These are phyloP conservation scores for Tetradesmus obliquus DNA, from an alignment of 139 green algal species.

Conservation along the genomic window DNA sequence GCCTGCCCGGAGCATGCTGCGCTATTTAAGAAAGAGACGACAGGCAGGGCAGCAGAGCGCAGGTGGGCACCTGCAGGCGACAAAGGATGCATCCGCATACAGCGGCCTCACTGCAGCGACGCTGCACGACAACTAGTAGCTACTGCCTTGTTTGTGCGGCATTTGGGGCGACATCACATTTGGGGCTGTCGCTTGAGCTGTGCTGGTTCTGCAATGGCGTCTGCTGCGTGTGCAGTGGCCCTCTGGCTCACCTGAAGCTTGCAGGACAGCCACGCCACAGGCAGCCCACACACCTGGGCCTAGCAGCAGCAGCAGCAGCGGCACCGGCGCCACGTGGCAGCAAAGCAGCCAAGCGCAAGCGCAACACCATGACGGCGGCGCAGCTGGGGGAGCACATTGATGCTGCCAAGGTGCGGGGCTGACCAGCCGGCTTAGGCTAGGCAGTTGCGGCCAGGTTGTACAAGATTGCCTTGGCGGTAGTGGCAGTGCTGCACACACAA, in stretches of 20 bases:
- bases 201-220: too few species aligned
- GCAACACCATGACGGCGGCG: constrained; percentile 22
- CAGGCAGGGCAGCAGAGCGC: constrained; percentile 30
- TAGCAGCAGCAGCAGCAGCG: neutral
- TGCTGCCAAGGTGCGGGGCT: constrained; percentile 6
- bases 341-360: neutral
- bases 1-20: constrained; percentile 69
- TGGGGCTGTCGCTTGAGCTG: too few species aligned
- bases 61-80: neutral
- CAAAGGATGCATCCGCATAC: neutral
- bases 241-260: constrained; percentile 22
- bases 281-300: neutral
- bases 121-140: neutral
- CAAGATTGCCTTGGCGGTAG: too few species aligned
- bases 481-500: too few species aligned
- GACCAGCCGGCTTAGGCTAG: too few species aligned
- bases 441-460: too few species aligned
- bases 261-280: neutral
- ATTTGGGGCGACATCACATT: too few species aligned
- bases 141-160: too few species aligned
- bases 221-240: constrained; percentile 8
- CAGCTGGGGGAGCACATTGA: constrained; percentile 21
- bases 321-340: neutral
- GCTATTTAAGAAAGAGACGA: constrained; percentile 52
- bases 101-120: too few species aligned